Percentiles rank a stretch among this genome's conserved stretches.
These are phyloP conservation scores for Quercus phellos DNA, from an alignment of 331 rosid species.

Conservation along the genomic window DNA sequence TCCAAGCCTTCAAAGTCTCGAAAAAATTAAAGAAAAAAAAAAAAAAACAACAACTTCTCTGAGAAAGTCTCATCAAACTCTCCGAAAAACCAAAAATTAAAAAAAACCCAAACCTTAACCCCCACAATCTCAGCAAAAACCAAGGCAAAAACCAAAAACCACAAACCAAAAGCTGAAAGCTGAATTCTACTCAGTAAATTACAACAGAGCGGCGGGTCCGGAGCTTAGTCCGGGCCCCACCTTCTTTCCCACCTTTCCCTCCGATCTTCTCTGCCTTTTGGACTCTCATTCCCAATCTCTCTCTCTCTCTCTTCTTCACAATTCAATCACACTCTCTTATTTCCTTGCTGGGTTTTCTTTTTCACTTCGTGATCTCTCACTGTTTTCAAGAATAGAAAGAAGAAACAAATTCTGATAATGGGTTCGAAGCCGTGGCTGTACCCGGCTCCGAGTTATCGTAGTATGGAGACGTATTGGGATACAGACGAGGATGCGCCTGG, in stretches of 20 bases:
- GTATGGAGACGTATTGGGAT: constrained; percentile 68
- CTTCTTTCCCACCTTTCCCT: not conserved
- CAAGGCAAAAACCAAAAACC: no score
- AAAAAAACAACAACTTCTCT: no score
- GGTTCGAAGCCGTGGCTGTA: constrained; percentile 85
- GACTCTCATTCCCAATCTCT: not conserved
- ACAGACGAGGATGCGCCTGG: constrained; percentile 88
- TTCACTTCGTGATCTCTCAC: no score
- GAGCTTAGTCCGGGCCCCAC: constrained; percentile 51
- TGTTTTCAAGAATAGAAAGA: not conserved
- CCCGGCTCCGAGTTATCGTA: constrained; percentile 82
- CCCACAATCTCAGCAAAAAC: not conserved
- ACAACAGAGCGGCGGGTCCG: constrained; percentile 43
- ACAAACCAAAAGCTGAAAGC: not conserved
- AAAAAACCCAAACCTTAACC: not conserved
- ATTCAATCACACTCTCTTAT: constrained; percentile 2
- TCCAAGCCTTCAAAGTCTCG: no score
- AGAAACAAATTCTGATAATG: constrained; percentile 27
- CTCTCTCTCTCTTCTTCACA: not conserved
- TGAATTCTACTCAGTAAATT: not conserved
- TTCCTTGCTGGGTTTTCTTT: not conserved
- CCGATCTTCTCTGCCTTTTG: not conserved
- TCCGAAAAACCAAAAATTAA: no score
- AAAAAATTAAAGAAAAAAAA: no score
- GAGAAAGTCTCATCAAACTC: no score